Conservation (phyloP, 345 rosid species). For the Heritiera fomes region DNA sequence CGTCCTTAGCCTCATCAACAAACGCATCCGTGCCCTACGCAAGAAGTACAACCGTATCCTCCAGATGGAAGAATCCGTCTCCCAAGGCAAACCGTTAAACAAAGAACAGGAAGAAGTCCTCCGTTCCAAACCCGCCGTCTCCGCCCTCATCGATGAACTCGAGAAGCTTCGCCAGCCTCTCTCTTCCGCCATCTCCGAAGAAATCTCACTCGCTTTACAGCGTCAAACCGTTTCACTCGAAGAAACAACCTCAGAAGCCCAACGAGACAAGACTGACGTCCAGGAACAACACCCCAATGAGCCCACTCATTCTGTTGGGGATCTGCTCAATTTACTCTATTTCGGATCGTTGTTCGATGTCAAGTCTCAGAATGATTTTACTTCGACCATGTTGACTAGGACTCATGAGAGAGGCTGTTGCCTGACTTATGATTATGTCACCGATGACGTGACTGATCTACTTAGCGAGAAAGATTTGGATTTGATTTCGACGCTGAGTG, state of each 20-base stretch:
- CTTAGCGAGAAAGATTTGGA: conserved; percentile 85
- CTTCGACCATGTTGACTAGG: conserved; percentile 76
- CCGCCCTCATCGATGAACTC: conserved; percentile 75
- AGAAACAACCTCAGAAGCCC: conserved; percentile 23
- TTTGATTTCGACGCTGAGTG: conserved; percentile 61
- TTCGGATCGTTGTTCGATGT: conserved; percentile 84
- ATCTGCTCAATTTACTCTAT: conserved; percentile 76
- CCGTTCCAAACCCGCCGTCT: conserved; percentile 72
- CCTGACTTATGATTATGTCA: conserved; percentile 83
- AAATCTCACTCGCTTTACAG: conserved; percentile 50
- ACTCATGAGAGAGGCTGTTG: conserved; percentile 90
- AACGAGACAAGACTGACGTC: background rate
- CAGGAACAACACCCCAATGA: conserved; percentile 18
- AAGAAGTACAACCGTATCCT: conserved; percentile 78
- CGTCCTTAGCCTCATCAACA: conserved; percentile 74
- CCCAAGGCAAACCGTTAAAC: conserved; percentile 80
- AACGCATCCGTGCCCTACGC: conserved; percentile 89
- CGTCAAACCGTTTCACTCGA: conserved; percentile 16
- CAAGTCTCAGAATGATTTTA: conserved; percentile 72
- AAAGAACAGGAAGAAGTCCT: conserved; percentile 88
- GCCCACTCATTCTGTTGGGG: conserved; percentile 40
- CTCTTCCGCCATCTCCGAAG: conserved; percentile 66
- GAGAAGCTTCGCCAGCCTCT: conserved; percentile 83
- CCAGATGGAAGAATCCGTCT: conserved; percentile 77
- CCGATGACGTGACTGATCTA: conserved; percentile 91